phyloP scores from a whole-genome alignment of 108 stramenopile genomes.

The Parmales sp. region DNA sequence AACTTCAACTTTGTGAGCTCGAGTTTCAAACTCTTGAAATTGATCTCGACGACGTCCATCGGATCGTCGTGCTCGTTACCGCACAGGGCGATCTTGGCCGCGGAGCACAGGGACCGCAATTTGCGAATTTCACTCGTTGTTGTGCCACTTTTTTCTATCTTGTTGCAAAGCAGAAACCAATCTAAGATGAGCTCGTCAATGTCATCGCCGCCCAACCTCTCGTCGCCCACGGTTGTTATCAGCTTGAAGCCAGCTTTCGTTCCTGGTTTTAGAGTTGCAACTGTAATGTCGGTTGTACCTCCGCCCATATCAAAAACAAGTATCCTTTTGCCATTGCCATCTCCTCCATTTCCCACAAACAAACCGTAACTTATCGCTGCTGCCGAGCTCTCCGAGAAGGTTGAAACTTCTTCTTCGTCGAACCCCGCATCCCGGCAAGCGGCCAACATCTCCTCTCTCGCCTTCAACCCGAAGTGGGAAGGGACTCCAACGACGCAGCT shows the following conservation, averaged over 20 bases:
- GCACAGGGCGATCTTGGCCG: slow-evolving; percentile 61
- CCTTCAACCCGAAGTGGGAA: slow-evolving; percentile 50
- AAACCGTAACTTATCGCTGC: slow-evolving; percentile 74
- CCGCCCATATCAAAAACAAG: slow-evolving; percentile 79
- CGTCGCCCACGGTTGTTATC: slow-evolving; percentile 50
- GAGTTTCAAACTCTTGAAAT: slow-evolving; percentile 10
- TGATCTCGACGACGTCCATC: slow-evolving; percentile 3
- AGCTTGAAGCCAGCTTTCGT: slow-evolving; percentile 43
- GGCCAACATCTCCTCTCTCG: slow-evolving; percentile 38
- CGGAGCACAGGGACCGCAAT: slow-evolving; percentile 40
- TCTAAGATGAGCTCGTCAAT: slow-evolving; percentile 42
- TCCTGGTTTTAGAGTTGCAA: slow-evolving; percentile 35
- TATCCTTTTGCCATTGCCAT: slow-evolving; percentile 28
- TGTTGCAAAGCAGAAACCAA: background rate
- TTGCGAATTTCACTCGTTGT: slow-evolving; percentile 16
- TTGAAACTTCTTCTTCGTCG: slow-evolving; percentile 40
- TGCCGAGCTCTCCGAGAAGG: slow-evolving; percentile 62
- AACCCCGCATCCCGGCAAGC: slow-evolving; percentile 59
- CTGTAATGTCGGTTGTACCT: slow-evolving; percentile 72
- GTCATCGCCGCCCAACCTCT: slow-evolving; percentile 62
- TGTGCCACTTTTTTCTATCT: background rate
- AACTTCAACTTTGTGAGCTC: slow-evolving; percentile 34
- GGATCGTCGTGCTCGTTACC: slow-evolving; percentile 29
- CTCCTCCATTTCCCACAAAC: slow-evolving; percentile 25
- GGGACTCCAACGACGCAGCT: slow-evolving; percentile 66